Base-by-base conservation (phyloP, 805 yeast species). In the Saturnispora serradocipensis region DNA sequence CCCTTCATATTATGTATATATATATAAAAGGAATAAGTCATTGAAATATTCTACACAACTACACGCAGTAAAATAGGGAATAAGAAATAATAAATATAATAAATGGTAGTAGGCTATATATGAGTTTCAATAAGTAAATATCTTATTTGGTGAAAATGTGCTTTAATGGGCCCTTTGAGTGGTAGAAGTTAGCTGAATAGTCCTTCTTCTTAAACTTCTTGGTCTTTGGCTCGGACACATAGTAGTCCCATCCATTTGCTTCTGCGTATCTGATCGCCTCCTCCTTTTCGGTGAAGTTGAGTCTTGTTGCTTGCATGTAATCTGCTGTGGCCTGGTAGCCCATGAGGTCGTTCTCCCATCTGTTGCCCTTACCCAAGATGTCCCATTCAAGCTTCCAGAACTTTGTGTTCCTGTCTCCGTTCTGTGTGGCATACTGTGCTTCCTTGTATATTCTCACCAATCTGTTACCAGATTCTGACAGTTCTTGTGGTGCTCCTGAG, bases 321-420 rank as follows among this genome's bases (percentile, higher is more conserved):
- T 87, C 96, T 36, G 86, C 79, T 44, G 85, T 74, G 45, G 86
- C 78, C 61, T 86, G 90, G 73, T 86, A 87, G 25, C 96, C 96
- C 68, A 87, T 87, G 64, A 87, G 73, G 65, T 86, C 91, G 68
- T 87, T 87, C 65, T 87, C 96, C 95, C 95, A 87, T 65, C 93
- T 73, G 72, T 87, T 81, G 22, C 85, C 87, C 61, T 82, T 80
- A 44, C 81, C 81, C 52, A 83, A 70, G 42, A 86, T 77, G 63
- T 88, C 95, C 91, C 93, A 87, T 68, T 87, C 95, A 52, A 87
- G 63, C 61, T 79, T 81, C 96, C 96, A 87, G 58, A 62, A 66
- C 51, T 69, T 66, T 18, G 77, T 74, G 61, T 78, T 75, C 60
- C 72, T 70, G 18, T 60, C 61, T 11, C 90, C 88, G 35, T 87